phyloP scores from a whole-genome alignment of 2,329 filamentous ascomycete species.

The Coniochaeta sp. region DNA sequence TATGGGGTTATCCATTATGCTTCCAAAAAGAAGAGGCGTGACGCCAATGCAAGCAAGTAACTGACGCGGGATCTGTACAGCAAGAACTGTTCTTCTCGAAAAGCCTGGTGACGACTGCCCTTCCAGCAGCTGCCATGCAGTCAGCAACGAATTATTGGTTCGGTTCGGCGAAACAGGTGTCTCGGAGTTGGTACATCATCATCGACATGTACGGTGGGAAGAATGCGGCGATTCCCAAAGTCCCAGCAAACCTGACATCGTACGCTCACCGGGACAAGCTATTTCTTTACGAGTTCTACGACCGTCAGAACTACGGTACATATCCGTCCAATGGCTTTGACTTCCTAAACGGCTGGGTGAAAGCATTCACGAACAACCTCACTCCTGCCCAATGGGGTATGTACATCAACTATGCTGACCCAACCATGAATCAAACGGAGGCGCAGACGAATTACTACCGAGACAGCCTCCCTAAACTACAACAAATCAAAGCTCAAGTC shows the following conservation, averaged over 20 bases:
- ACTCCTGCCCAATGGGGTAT: slow-evolving; percentile 32
- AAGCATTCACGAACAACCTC: slow-evolving; percentile 19
- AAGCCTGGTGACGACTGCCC: slow-evolving; percentile 16
- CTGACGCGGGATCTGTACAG: slow-evolving; percentile 2
- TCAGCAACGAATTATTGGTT: slow-evolving; percentile 20
- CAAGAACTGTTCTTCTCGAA: slow-evolving; percentile 24
- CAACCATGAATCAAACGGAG: slow-evolving; percentile 33
- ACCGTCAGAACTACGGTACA: slow-evolving; percentile 20
- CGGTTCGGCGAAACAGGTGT: slow-evolving; percentile 11
- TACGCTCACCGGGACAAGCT: slow-evolving; percentile 36
- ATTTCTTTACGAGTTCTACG: slow-evolving; percentile 43
- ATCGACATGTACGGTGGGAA: slow-evolving; percentile 25
- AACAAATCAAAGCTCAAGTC: slow-evolving; percentile 28
- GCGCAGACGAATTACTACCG: slow-evolving; percentile 44
- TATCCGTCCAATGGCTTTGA: slow-evolving; percentile 28
- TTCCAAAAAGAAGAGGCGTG: not conserved
- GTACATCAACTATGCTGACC: slow-evolving; percentile 48
- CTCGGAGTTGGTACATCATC: slow-evolving; percentile 23
- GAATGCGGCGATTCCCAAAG: slow-evolving; percentile 27
- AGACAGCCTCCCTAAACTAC: slow-evolving; percentile 26
- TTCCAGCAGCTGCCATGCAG: slow-evolving; percentile 15
- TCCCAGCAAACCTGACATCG: slow-evolving; percentile 19
- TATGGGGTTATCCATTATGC: slow-evolving; percentile 4
- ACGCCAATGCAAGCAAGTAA: not conserved
- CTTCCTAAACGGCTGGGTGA: slow-evolving; percentile 34